A percentile compares a stretch with the other conserved stretches of the same genome.
phyloP scores from a whole-genome alignment of 139 green algal genomes.

The Mesotaenium endlicherianum region DNA sequence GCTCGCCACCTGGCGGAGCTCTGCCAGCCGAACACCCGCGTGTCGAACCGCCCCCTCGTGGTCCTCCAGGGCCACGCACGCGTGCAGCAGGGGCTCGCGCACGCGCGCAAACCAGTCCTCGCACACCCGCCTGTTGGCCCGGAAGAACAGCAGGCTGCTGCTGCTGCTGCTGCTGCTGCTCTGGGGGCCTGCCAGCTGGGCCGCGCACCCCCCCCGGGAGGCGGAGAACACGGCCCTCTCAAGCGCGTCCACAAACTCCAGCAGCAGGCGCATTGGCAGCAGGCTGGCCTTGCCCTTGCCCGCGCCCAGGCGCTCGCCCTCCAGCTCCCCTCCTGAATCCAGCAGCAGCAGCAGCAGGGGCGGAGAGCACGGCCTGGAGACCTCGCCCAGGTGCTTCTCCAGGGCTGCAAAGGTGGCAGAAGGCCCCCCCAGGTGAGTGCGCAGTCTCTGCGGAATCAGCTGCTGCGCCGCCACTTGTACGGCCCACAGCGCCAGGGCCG shows the following conservation, averaged over 20 bases:
- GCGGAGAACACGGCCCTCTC: constrained; percentile 46
- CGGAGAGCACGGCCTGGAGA: not conserved
- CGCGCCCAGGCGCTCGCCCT: not conserved
- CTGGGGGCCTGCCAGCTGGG: not conserved
- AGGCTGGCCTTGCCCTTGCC: not conserved
- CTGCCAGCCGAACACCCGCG: constrained; percentile 1
- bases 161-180: not conserved
- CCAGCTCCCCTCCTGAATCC: not conserved
- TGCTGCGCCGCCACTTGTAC: constrained; percentile 35
- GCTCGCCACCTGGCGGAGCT: constrained; percentile 1
- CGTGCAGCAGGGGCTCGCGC: constrained; percentile 16
- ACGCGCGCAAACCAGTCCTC: constrained; percentile 52
- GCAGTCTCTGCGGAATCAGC: not conserved
- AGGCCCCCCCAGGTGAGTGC: constrained; percentile 66
- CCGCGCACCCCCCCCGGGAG: constrained; percentile 27
- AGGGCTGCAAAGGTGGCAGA: constrained; percentile 70
- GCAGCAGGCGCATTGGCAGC: constrained; percentile 22
- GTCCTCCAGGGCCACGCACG: not conserved
- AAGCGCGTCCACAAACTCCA: constrained; percentile 53
- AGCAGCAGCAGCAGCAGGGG: constrained; percentile 3
- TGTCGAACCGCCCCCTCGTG: constrained; percentile 13
- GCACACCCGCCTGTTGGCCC: constrained; percentile 46
- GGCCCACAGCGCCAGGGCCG: not conserved
- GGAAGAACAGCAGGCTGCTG: too few relatives aligned
- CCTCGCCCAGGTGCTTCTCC: constrained; percentile 53